These are phyloP conservation scores for Termitomyces sp. DNA, from an alignment of 768 basidiomycete genomes.

Conservation along the genomic window DNA sequence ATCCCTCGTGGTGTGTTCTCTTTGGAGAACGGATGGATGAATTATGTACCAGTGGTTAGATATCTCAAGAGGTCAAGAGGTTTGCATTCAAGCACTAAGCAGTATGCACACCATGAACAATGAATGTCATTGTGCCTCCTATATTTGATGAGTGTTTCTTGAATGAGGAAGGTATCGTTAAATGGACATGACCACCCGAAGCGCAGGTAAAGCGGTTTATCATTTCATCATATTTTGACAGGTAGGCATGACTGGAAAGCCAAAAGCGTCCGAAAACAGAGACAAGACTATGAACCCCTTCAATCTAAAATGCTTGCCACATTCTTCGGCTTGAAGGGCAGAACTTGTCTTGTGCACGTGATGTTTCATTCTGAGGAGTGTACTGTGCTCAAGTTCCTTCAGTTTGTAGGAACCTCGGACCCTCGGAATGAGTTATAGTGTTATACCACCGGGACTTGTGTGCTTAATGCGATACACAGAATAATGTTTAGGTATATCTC, in stretches of 20 bases:
- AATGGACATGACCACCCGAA: background rate
- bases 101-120: background rate
- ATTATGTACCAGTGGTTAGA: background rate
- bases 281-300: background rate
- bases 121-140: background rate
- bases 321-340: background rate
- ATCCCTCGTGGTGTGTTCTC: background rate
- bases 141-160: background rate
- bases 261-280: background rate
- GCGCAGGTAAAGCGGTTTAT: background rate
- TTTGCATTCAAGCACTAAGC: background rate
- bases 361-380: background rate
- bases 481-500: background rate
- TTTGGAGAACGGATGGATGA: background rate
- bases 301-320: background rate
- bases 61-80: background rate
- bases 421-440: background rate
- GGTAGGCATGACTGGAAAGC: slow-evolving; percentile 1
- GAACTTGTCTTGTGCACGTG: background rate
- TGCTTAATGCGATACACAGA: background rate
- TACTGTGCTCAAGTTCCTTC: background rate
- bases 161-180: background rate
- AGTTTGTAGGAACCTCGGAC: background rate
- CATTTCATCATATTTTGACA: slow-evolving; percentile 8
- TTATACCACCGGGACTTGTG: background rate